Base-by-base conservation (phyloP, 2,329 filamentous ascomycete genomes). In the Orbilia ellipsospora region DNA sequence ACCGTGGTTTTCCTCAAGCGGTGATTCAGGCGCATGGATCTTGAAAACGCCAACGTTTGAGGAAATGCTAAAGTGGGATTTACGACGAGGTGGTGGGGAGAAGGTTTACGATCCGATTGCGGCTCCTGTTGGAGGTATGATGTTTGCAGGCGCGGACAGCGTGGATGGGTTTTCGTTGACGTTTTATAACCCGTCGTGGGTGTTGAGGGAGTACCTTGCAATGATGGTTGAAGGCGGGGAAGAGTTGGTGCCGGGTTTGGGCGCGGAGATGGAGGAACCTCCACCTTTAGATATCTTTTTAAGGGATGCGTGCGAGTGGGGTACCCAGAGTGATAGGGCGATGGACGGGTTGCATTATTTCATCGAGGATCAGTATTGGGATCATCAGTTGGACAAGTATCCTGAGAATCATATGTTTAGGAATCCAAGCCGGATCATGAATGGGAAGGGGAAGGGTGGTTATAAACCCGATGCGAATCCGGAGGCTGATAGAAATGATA, bases 121-220 rank as follows among this genome's bases (percentile, higher is more conserved):
- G n/a, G 73, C 73, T 1, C 73, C 73, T 1, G 73, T 76, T 0
- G 73, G 64, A 1, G 73, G 73, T 2, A 65, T 76, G 60, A 31
- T 76, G 36, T 76, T 76, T 40, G 73, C 52, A 4, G 73, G 73
- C 15, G 73, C 73, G 15, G 73, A 76, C 28, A 76, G 73, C 44
- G 73, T 76, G n/a, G 73, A 76, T 31, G 73, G 73, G 1, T 56
- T 76, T 44, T 64, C 60, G 6, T 40, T 70, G 5, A 70, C 73
- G n/a, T 76, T 74, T 52, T 74, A 68, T 50, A 74, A 74, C 42
- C 70, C 70, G 4, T 40, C 70, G 6, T 45, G 36, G 31, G 2
- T 74, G 6, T 4, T 74, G n/a, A 44, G 63, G 28, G 28, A 15
- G 20, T 68, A 52, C 60, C 36, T 74, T 5, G 18, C n/a, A 0